Evolutionary conservation across 2,329 filamentous ascomycete genomes (phyloP).

Genomic region (Arthrobotrys conoides): DNA sequence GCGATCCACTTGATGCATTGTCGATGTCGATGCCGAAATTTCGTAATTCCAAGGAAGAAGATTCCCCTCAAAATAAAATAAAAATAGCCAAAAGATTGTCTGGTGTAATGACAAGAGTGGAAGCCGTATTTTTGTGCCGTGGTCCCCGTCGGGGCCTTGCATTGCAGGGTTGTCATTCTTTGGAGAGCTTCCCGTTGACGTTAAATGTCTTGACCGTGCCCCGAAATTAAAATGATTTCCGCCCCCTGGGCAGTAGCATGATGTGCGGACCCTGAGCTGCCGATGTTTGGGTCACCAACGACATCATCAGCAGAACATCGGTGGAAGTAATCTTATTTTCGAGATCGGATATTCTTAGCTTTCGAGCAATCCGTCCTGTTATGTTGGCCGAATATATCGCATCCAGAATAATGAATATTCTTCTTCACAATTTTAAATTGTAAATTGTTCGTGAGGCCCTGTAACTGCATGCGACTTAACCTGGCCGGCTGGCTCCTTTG

Average conservation of each 20-base stretch:
- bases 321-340: conserved; percentile 17
- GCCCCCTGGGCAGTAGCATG: conserved; percentile 26
- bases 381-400: conserved; percentile 16
- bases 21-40: conserved; percentile 21
- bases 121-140: conserved; percentile 47
- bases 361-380: neutral
- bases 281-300: conserved; percentile 30
- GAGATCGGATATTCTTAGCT: conserved; percentile 20
- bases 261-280: conserved; percentile 53
- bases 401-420: conserved; percentile 7
- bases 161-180: conserved; percentile 16
- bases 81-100: conserved; percentile 7
- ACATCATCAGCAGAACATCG: conserved; percentile 20
- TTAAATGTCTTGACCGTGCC: conserved; percentile 32
- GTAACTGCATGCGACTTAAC: conserved; percentile 6
- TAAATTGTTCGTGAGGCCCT: conserved; percentile 10
- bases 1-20: conserved; percentile 32
- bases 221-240: conserved; percentile 49
- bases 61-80: neutral
- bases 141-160: conserved; percentile 17
- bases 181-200: conserved; percentile 34
- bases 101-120: neutral
- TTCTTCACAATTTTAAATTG: conserved; percentile 26
- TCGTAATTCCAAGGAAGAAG: conserved; percentile 12
- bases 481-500: conserved; percentile 6